Percentiles rank a stretch among this genome's conserved stretches.
phyloP scores from a whole-genome alignment of 352 stramenopile species.

The Globisporangium iwayamae region DNA sequence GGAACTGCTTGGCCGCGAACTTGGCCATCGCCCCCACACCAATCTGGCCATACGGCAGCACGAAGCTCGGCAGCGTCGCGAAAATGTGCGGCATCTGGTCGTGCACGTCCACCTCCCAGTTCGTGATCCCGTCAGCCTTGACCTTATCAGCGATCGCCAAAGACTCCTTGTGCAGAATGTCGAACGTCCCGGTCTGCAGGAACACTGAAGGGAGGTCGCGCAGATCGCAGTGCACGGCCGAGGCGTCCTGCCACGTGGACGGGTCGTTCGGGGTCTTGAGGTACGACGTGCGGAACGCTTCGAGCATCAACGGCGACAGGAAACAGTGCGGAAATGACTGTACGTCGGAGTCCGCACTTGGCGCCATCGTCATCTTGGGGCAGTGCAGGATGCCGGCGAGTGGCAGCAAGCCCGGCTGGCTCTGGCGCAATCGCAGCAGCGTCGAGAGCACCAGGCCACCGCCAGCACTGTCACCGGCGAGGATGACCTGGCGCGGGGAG shows the following conservation, averaged over 20 bases:
- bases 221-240: slow-evolving; percentile 37
- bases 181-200: slow-evolving; percentile 33
- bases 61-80: slow-evolving; percentile 26
- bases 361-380: slow-evolving; percentile 26
- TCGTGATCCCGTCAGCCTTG: slow-evolving; percentile 25
- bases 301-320: slow-evolving; percentile 21
- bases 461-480: slow-evolving; percentile 42
- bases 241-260: slow-evolving; percentile 30
- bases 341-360: neutral
- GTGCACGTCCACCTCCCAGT: slow-evolving; percentile 31
- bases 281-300: slow-evolving; percentile 21
- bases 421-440: slow-evolving; percentile 30
- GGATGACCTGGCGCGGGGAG: slow-evolving; percentile 31
- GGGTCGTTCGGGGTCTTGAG: slow-evolving; percentile 15
- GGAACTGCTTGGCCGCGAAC: slow-evolving; percentile 29
- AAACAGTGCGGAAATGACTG: slow-evolving; percentile 30
- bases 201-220: slow-evolving; percentile 31
- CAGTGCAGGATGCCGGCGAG: slow-evolving; percentile 22
- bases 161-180: slow-evolving; percentile 39
- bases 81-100: slow-evolving; percentile 39
- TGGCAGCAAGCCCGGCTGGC: slow-evolving; percentile 17
- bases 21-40: slow-evolving; percentile 28
- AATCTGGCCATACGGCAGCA: slow-evolving; percentile 34
- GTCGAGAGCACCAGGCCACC: slow-evolving; percentile 38
- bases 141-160: slow-evolving; percentile 28